These are phyloP conservation scores for Fusarium albidum DNA, from an alignment of 2,329 filamentous ascomycete genomes.

Conservation along the genomic window DNA sequence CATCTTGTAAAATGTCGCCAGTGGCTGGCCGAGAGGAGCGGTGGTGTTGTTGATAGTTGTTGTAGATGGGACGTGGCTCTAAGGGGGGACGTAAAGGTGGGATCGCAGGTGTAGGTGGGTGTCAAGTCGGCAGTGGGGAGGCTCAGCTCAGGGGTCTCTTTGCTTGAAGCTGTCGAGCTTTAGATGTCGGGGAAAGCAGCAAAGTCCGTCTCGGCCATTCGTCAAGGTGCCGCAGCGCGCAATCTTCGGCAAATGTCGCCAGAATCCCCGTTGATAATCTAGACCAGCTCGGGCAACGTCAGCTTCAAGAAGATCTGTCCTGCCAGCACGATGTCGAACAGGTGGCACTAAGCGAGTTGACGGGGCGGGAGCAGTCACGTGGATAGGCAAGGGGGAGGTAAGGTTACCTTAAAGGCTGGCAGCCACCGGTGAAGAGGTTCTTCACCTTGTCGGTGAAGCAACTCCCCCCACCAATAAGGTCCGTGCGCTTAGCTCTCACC, in stretches of 20 bases:
- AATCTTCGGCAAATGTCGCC: conserved; percentile 41
- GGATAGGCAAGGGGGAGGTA: conserved; percentile 32
- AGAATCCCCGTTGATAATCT: conserved; percentile 41
- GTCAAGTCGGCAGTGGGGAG: conserved; percentile 45
- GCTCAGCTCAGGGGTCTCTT: conserved; percentile 42
- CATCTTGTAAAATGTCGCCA: conserved; percentile 67
- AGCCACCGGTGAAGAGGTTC: conserved; percentile 19
- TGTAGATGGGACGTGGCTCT: conserved; percentile 42
- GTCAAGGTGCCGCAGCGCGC: conserved; percentile 37
- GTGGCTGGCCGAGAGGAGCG: conserved; percentile 32
- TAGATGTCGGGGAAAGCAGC: conserved; percentile 33
- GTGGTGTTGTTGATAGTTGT: conserved; percentile 32
- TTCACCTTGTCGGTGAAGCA: conserved; percentile 20
- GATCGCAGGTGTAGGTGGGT: conserved; percentile 38
- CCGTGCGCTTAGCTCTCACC: conserved; percentile 28
- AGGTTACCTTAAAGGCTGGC: background rate
- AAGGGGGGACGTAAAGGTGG: conserved; percentile 36
- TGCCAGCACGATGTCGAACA: conserved; percentile 47
- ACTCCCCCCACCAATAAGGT: conserved; percentile 34
- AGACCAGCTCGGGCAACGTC: conserved; percentile 42
- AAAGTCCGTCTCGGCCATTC: conserved; percentile 43
- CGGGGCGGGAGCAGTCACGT: conserved; percentile 41
- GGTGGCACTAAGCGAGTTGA: conserved; percentile 49
- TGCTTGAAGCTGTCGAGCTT: conserved; percentile 35
- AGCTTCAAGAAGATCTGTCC: conserved; percentile 50